These are phyloP conservation scores for Talaromyces sp. DNA, from an alignment of 2,329 filamentous ascomycete species.

Conservation along the genomic window DNA sequence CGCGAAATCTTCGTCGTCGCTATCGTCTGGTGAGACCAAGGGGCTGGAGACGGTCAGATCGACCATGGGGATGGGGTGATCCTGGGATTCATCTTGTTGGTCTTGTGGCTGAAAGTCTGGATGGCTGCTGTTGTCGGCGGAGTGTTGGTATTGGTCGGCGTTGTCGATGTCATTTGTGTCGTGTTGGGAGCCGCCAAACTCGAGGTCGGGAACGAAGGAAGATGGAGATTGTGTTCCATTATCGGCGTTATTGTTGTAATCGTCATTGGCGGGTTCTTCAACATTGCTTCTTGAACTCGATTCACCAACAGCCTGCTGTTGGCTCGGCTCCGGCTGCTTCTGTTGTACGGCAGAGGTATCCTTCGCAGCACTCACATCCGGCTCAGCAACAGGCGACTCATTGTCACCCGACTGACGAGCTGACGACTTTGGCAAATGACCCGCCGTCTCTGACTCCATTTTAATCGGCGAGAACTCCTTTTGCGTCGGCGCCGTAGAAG, in stretches of 20 bases:
- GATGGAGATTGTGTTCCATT: background rate
- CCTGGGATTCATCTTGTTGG: background rate
- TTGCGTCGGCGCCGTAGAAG: slow-evolving; percentile 20
- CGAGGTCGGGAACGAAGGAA: background rate
- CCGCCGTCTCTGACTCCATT: background rate
- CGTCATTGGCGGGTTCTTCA: background rate
- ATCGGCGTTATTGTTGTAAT: background rate
- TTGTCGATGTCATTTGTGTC: background rate
- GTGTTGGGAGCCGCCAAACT: background rate
- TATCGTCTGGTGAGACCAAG: slow-evolving; percentile 22
- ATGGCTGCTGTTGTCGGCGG: slow-evolving; percentile 2
- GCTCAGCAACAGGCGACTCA: slow-evolving; percentile 13
- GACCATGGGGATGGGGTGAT: slow-evolving; percentile 21
- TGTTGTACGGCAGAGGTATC: background rate
- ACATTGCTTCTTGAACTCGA: background rate
- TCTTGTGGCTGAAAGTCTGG: background rate
- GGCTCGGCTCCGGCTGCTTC: background rate
- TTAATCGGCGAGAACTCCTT: slow-evolving; percentile 12
- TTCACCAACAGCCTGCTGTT: background rate
- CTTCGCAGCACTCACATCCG: background rate
- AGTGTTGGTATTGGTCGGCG: slow-evolving; percentile 1
- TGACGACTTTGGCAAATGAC: background rate
- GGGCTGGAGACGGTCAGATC: slow-evolving; percentile 41
- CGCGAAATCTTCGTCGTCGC: slow-evolving; percentile 31
- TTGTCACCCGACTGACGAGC: background rate